Conservation (phyloP, 441 rosid genomes). For the Croton laevigatus region DNA sequence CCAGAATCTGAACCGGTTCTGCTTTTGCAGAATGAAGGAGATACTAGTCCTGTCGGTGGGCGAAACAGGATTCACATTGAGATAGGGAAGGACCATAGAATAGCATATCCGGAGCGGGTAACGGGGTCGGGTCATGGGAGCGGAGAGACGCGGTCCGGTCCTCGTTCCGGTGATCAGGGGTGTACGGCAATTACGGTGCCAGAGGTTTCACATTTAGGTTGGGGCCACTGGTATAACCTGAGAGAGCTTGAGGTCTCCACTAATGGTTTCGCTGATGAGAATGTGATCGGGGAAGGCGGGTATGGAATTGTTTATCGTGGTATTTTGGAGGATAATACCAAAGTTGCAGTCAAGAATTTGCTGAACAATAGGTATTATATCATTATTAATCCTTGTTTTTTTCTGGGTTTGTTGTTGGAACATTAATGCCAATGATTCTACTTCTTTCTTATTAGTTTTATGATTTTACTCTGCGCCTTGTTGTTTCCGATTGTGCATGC, state of each 20-base stretch:
- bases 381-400: not conserved
- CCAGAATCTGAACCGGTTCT: constrained; percentile 40
- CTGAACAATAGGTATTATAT: constrained; percentile 45
- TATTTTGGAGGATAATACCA: constrained; percentile 35
- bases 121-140: constrained; percentile 50
- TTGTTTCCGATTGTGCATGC: not conserved
- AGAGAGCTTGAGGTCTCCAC: constrained; percentile 57
- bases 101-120: constrained; percentile 64
- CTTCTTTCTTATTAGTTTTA: not conserved
- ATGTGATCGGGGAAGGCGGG: constrained; percentile 62
- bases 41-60: constrained; percentile 31
- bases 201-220: constrained; percentile 56
- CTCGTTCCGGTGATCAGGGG: constrained; percentile 29
- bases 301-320: constrained; percentile 60
- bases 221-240: constrained; percentile 62
- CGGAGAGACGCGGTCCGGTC: constrained; percentile 34
- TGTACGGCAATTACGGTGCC: constrained; percentile 21
- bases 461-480: not conserved
- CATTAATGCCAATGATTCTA: not conserved
- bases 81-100: constrained; percentile 79
- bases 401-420: not conserved
- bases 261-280: constrained; percentile 42
- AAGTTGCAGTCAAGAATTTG: constrained; percentile 52
- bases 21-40: constrained; percentile 38
- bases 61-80: constrained; percentile 66